A percentile compares a stretch with the other conserved stretches of the same genome.
Conservation (phyloP, 306 rosid species). For the Cucumis hystrix region DNA sequence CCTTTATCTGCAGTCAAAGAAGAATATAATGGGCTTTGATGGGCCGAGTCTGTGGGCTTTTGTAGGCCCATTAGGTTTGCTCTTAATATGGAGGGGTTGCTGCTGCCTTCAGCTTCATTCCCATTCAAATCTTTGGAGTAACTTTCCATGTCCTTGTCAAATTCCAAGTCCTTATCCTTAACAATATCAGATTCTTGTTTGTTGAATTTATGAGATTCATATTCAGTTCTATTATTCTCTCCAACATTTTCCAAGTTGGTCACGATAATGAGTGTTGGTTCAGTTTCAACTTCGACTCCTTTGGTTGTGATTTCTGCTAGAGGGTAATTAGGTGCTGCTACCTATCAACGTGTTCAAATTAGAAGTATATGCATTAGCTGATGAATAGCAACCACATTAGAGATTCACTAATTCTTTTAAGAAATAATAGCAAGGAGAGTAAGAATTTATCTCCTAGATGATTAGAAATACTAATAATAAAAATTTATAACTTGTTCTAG, state of each 20-base stretch:
- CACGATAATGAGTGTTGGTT: neutral
- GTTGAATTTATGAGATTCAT: neutral
- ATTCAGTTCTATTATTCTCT: neutral
- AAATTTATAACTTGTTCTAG: neutral
- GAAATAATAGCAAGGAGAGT: neutral
- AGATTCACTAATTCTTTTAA: neutral
- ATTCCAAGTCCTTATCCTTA: neutral
- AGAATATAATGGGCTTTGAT: neutral
- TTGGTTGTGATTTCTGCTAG: neutral
- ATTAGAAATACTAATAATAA: neutral
- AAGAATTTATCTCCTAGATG: neutral
- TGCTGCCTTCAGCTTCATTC: neutral
- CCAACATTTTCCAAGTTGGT: neutral
- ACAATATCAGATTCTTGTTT: neutral
- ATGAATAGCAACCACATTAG: neutral
- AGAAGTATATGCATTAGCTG: neutral
- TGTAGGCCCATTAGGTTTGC: neutral
- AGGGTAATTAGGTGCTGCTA: neutral
- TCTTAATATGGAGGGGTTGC: neutral
- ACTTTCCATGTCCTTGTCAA: neutral
- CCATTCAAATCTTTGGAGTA: neutral
- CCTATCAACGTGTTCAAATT: neutral
- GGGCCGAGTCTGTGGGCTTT: neutral
- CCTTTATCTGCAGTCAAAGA: neutral
- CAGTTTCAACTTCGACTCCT: neutral